A percentile compares a stretch with the other conserved stretches of the same genome.
Evolutionary conservation across 2,329 filamentous ascomycete species (phyloP).

Genomic region (Xylaria multiplex): DNA sequence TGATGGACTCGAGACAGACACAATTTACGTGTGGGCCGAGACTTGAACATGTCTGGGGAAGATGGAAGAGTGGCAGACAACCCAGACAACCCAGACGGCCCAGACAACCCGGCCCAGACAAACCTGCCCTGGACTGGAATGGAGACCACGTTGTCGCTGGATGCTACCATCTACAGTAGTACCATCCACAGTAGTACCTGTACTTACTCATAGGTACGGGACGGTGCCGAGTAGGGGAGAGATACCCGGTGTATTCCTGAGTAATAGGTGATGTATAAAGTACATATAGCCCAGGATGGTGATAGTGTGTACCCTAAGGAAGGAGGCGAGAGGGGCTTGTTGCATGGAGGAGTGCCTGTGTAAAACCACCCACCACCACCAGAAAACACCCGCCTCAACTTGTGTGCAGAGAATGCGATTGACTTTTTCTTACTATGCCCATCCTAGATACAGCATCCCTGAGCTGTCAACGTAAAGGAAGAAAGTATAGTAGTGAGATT

Average conservation of each 20-base stretch:
- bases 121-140: neutral
- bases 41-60: conserved; percentile 26
- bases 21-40: conserved; percentile 18
- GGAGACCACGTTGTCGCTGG: conserved; percentile 12
- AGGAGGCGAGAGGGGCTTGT: neutral
- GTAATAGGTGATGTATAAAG: no score
- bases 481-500: no score
- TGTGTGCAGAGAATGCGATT: no score
- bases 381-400: no score
- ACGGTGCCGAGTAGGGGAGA: neutral
- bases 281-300: no score
- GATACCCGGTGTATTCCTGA: neutral
- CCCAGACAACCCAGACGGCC: neutral
- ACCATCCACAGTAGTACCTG: neutral
- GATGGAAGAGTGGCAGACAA: conserved; percentile 3
- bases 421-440: no score
- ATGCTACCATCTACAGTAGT: neutral
- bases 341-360: no score
- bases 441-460: no score
- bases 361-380: no score
- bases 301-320: no score
- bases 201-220: no score
- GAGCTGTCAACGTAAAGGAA: no score
- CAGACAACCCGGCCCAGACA: neutral
- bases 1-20: conserved; percentile 25